A percentile compares a stretch with the other conserved stretches of the same genome.
Conservation (phyloP, 352 stramenopile species). For the Phytophthora europaea region DNA sequence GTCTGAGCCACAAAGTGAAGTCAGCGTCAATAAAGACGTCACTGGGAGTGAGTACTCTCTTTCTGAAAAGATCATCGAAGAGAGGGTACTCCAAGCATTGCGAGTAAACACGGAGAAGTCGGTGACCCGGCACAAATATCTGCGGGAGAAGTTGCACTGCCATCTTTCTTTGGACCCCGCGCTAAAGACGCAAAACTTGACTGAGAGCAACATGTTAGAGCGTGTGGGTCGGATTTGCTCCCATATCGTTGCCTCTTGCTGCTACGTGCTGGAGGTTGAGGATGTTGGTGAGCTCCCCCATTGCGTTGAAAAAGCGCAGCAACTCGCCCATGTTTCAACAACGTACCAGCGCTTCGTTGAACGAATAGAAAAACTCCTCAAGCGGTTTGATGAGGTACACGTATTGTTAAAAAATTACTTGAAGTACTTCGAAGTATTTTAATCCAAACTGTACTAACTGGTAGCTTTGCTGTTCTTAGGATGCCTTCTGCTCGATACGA, state of each 20-base stretch:
- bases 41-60: slow-evolving; percentile 18
- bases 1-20: neutral
- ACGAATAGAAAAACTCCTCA: slow-evolving; percentile 39
- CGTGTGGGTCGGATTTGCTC: slow-evolving; percentile 40
- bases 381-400: slow-evolving; percentile 35
- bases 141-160: slow-evolving; percentile 41
- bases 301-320: slow-evolving; percentile 39
- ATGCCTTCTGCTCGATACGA: slow-evolving; percentile 26
- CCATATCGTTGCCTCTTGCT: slow-evolving; percentile 47
- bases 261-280: slow-evolving; percentile 35
- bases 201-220: slow-evolving; percentile 18
- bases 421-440: too few species aligned
- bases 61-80: slow-evolving; percentile 37
- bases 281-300: slow-evolving; percentile 33
- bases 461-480: slow-evolving; percentile 8
- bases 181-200: neutral
- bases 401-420: neutral
- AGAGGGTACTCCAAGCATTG: slow-evolving; percentile 37
- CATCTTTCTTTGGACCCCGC: slow-evolving; percentile 31
- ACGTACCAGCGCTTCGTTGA: slow-evolving; percentile 49
- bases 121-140: slow-evolving; percentile 24
- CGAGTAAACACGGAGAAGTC: slow-evolving; percentile 31
- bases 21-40: neutral
- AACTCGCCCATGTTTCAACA: slow-evolving; percentile 42
- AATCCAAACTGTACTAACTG: neutral